phyloP scores from a whole-genome alignment of 345 rosid genomes.

The Ailanthus altissimus region DNA sequence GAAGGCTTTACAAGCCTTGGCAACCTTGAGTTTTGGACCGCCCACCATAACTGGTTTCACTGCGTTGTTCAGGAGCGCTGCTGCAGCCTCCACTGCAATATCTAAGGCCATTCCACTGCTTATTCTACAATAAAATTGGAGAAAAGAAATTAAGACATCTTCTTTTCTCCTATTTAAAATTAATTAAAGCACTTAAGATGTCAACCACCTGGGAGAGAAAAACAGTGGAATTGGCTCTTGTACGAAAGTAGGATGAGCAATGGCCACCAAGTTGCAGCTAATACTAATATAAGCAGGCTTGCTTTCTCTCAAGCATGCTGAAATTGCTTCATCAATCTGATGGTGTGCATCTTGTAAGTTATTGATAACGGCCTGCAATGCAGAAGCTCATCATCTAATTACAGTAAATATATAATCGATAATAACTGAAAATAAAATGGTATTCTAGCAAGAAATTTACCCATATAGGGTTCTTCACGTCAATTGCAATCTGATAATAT shows the following conservation, averaged over 20 bases:
- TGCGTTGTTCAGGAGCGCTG: slow-evolving; percentile 65
- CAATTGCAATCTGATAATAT: too few species aligned
- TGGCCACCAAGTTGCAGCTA: slow-evolving; percentile 52
- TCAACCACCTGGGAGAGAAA: slow-evolving; percentile 39
- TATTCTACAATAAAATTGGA: slow-evolving; percentile 33
- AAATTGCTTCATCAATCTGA: slow-evolving; percentile 51
- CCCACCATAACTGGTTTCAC: slow-evolving; percentile 74
- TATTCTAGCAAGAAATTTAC: too few species aligned
- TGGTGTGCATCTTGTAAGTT: slow-evolving; percentile 67
- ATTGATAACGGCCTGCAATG: slow-evolving; percentile 51
- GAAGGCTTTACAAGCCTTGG: slow-evolving; percentile 53
- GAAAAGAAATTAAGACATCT: too few species aligned
- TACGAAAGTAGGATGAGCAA: slow-evolving; percentile 53
- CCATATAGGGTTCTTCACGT: too few species aligned
- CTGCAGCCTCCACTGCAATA: slow-evolving; percentile 65
- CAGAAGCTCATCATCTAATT: neutral
- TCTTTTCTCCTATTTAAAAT: too few species aligned
- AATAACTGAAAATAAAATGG: neutral
- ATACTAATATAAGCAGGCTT: slow-evolving; percentile 73
- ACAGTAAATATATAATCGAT: neutral
- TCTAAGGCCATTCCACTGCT: slow-evolving; percentile 55
- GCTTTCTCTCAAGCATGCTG: slow-evolving; percentile 57
- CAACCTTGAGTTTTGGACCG: slow-evolving; percentile 61
- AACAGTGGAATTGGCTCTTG: slow-evolving; percentile 54
- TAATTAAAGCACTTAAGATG: too few species aligned